Evolutionary conservation across 192 early-diverging fungal species (phyloP).

Genomic region (Dissophora ornata): DNA sequence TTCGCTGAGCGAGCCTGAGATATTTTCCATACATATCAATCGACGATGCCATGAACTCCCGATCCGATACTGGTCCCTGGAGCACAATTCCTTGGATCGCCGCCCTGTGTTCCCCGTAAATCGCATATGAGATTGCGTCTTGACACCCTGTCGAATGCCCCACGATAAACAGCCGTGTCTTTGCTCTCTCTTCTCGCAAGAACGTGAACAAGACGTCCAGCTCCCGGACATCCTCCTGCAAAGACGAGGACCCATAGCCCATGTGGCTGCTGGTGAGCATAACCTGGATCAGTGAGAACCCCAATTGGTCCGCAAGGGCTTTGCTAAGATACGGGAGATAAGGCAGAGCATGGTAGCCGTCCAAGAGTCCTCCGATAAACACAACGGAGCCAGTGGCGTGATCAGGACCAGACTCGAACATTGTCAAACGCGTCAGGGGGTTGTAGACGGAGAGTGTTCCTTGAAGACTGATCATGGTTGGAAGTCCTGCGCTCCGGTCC

Average conservation of each 20-base stretch:
- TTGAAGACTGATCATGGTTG: constrained; percentile 45
- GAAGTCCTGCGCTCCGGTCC: too few species aligned
- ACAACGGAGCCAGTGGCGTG: constrained; percentile 34
- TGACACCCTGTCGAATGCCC: constrained; percentile 63
- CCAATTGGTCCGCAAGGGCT: constrained; percentile 16
- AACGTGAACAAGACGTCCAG: constrained; percentile 48
- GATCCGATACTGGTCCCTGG: constrained; percentile 59
- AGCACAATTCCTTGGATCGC: constrained; percentile 49
- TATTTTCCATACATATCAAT: constrained; percentile 40
- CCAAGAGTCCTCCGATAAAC: constrained; percentile 56
- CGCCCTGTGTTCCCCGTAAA: constrained; percentile 21
- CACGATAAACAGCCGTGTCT: constrained; percentile 48
- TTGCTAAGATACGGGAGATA: constrained; percentile 39
- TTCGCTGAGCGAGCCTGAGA: constrained; percentile 38
- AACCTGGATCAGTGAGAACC: constrained; percentile 55
- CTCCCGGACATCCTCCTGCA: constrained; percentile 52
- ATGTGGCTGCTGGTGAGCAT: constrained; percentile 54
- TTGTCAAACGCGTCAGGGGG: constrained; percentile 52
- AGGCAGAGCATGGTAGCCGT: constrained; percentile 58
- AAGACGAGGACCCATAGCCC: constrained; percentile 54
- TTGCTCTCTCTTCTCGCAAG: constrained; percentile 35
- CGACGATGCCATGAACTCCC: constrained; percentile 40
- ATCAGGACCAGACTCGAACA: constrained; percentile 55
- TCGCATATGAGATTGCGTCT: constrained; percentile 47
- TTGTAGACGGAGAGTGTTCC: constrained; percentile 57